These are phyloP conservation scores for Mucor piriformis DNA, from an alignment of 371 early-diverging fungal species.

Conservation along the genomic window DNA sequence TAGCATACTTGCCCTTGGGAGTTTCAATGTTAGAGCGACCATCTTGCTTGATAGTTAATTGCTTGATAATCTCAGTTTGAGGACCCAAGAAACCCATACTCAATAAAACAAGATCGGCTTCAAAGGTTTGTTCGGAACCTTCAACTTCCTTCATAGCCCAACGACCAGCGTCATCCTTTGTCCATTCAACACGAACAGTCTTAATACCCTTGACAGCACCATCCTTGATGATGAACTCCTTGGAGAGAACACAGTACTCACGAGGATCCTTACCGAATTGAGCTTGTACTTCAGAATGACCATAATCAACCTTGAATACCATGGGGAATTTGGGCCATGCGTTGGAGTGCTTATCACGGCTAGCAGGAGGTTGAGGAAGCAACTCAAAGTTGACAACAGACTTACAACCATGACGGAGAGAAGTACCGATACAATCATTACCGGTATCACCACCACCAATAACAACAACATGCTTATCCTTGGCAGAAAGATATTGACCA, in stretches of 20 bases:
- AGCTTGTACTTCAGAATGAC: conserved; percentile 89
- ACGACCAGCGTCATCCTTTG: conserved; percentile 72
- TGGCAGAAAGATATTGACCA: conserved; percentile 79
- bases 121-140: conserved; percentile 82
- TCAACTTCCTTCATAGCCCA: conserved; percentile 90
- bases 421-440: conserved; percentile 95
- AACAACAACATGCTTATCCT: conserved; percentile 92
- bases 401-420: conserved; percentile 90
- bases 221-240: conserved; percentile 90
- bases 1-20: conserved; percentile 75
- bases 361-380: conserved; percentile 85
- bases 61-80: conserved; percentile 81
- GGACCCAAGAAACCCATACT: conserved; percentile 98
- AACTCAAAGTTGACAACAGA: conserved; percentile 95
- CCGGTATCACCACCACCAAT: conserved; percentile 99
- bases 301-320: conserved; percentile 94
- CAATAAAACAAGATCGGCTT: conserved; percentile 88
- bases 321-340: conserved; percentile 97
- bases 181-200: conserved; percentile 95
- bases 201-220: conserved; percentile 89
- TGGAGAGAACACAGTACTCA: conserved; percentile 86
- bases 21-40: conserved; percentile 81
- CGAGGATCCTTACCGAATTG: conserved; percentile 94
- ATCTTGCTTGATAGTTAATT: conserved; percentile 78
- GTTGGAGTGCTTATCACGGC: conserved; percentile 80